These are phyloP conservation scores for Actinidia polygama DNA, from an alignment of 179 eudicot genomes.

Conservation along the genomic window DNA sequence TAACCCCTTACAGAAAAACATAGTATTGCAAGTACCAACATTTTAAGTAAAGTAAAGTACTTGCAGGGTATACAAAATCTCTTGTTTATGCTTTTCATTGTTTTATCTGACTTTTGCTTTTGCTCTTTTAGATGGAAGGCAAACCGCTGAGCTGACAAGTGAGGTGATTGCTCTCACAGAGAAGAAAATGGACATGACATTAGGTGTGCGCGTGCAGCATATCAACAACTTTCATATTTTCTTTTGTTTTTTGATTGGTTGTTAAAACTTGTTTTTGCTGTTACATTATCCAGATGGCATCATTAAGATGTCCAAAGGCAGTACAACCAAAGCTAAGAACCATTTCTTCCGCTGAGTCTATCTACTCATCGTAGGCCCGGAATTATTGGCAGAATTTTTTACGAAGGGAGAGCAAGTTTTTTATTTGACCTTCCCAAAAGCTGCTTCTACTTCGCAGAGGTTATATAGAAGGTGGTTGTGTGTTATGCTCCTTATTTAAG, in stretches of 20 bases:
- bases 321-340: slow-evolving; percentile 49
- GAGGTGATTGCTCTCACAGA: slow-evolving; percentile 89
- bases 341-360: slow-evolving; percentile 9
- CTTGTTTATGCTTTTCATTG: background rate
- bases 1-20: too few species aligned
- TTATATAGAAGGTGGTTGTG: background rate
- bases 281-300: slow-evolving; percentile 68
- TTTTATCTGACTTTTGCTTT: background rate
- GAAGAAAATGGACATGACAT: slow-evolving; percentile 94
- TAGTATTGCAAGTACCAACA: too few species aligned
- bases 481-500: background rate
- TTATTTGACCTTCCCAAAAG: too few species aligned
- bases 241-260: background rate
- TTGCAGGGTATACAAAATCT: too few species aligned
- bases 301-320: slow-evolving; percentile 84
- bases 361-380: too few species aligned
- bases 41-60: too few species aligned
- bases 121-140: slow-evolving; percentile 70
- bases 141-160: slow-evolving; percentile 65
- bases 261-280: background rate
- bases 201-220: slow-evolving; percentile 46
- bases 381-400: too few species aligned
- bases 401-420: too few species aligned
- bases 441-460: too few species aligned
- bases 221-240: background rate